These are phyloP conservation scores for Phlebopus sp. DNA, from an alignment of 1,284 basidiomycete species.

Conservation along the genomic window DNA sequence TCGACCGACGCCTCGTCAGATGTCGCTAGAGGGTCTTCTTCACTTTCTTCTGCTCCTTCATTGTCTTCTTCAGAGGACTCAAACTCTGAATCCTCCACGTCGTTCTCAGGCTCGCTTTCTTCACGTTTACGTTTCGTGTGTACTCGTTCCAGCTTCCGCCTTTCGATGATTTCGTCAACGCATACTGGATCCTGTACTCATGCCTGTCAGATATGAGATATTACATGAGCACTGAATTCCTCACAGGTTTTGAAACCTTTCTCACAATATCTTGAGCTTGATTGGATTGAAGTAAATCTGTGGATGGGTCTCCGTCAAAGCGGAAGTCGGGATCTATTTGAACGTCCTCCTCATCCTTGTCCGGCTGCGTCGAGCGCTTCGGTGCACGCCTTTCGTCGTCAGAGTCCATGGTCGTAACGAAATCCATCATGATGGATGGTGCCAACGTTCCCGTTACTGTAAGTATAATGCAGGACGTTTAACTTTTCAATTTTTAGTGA, in stretches of 20 bases:
- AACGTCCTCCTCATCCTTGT: slow-evolving; percentile 47
- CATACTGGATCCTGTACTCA: slow-evolving; percentile 69
- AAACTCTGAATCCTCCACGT: slow-evolving; percentile 33
- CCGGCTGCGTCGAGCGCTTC: slow-evolving; percentile 20
- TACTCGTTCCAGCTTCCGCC: slow-evolving; percentile 48
- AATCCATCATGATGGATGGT: slow-evolving; percentile 42
- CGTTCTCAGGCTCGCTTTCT: slow-evolving; percentile 36
- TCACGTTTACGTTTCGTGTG: slow-evolving; percentile 60
- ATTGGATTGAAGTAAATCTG: slow-evolving; percentile 45
- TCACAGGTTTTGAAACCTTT: slow-evolving; percentile 63
- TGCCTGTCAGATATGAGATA: slow-evolving; percentile 4
- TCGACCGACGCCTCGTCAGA: slow-evolving; percentile 38
- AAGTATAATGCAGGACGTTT: too few relatives aligned
- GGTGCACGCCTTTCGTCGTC: slow-evolving; percentile 54
- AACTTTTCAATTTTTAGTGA: too few relatives aligned
- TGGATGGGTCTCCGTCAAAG: slow-evolving; percentile 79
- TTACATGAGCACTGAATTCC: slow-evolving; percentile 20
- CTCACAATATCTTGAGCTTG: slow-evolving; percentile 54
- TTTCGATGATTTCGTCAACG: slow-evolving; percentile 89
- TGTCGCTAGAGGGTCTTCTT: slow-evolving; percentile 44
- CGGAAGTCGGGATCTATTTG: slow-evolving; percentile 78
- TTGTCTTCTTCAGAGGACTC: slow-evolving; percentile 32
- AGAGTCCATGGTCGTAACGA: slow-evolving; percentile 81
- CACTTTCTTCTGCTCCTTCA: slow-evolving; percentile 35
- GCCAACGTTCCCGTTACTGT: too few relatives aligned